Percentiles rank a stretch among this genome's conserved stretches.
These are phyloP conservation scores for Wickerhamomyces silvicola DNA, from an alignment of 805 yeast species.

Conservation along the genomic window DNA sequence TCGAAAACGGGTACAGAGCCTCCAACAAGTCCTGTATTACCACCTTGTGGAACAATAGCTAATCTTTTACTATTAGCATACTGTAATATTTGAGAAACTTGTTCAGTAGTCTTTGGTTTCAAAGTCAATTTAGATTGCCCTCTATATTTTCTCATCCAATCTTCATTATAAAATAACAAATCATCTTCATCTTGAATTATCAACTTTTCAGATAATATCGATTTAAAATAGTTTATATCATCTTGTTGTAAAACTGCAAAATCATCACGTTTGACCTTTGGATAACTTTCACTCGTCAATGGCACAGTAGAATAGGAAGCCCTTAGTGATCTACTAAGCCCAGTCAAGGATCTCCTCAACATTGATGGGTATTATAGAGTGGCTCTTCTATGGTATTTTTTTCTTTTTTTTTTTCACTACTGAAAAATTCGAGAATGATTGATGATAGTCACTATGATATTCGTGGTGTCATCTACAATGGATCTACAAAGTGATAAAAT, in stretches of 20 bases:
- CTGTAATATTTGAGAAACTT: slow-evolving; percentile 67
- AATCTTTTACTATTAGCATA: slow-evolving; percentile 72
- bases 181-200: slow-evolving; percentile 54
- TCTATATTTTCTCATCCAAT: slow-evolving; percentile 88
- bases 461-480: too few species aligned
- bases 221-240: slow-evolving; percentile 57
- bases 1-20: slow-evolving; percentile 92
- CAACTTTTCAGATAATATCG: slow-evolving; percentile 46
- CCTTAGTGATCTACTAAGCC: too few species aligned
- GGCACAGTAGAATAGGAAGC: slow-evolving; percentile 18
- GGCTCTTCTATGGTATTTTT: too few species aligned
- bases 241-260: slow-evolving; percentile 46
- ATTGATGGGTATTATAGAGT: too few species aligned
- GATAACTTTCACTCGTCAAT: slow-evolving; percentile 68
- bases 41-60: slow-evolving; percentile 95
- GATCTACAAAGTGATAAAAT: too few species aligned
- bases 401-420: too few species aligned
- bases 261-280: slow-evolving; percentile 44
- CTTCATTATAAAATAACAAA: slow-evolving; percentile 71
- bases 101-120: slow-evolving; percentile 76
- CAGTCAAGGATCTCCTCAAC: too few species aligned
- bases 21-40: slow-evolving; percentile 94
- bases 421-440: too few species aligned
- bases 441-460: too few species aligned
- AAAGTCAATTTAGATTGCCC: slow-evolving; percentile 82